These are phyloP conservation scores for Termitomyces sp. DNA, from an alignment of 768 basidiomycete species.

Conservation along the genomic window DNA sequence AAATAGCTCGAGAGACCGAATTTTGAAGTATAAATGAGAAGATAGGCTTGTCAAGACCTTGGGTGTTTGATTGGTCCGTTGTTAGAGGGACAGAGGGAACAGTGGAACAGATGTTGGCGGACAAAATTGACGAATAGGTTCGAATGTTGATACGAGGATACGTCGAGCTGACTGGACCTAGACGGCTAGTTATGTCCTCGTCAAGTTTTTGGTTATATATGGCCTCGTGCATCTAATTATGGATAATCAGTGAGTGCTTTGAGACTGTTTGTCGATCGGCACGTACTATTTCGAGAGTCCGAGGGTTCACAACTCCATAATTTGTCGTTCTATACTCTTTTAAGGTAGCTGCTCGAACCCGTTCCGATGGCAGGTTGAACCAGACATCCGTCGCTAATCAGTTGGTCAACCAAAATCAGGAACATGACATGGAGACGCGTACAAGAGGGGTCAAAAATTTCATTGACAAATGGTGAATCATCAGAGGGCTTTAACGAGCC, in stretches of 20 bases:
- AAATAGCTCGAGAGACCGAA: constrained; percentile 26
- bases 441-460: constrained; percentile 48
- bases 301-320: constrained; percentile 48
- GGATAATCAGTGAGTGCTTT: background rate
- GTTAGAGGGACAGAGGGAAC: background rate
- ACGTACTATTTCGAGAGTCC: constrained; percentile 37
- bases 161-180: constrained; percentile 8
- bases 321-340: constrained; percentile 46
- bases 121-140: constrained; percentile 30
- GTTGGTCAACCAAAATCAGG: background rate
- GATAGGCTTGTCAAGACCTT: background rate
- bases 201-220: constrained; percentile 48
- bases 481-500: constrained; percentile 48
- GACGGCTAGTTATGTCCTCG: constrained; percentile 33
- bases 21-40: constrained; percentile 29
- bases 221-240: constrained; percentile 40
- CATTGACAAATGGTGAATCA: constrained; percentile 49
- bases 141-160: constrained; percentile 31
- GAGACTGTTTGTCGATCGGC: background rate
- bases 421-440: constrained; percentile 12
- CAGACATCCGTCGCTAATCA: constrained; percentile 34
- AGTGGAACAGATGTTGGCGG: constrained; percentile 19
- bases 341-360: constrained; percentile 28
- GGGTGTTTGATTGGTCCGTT: background rate
- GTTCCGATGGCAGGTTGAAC: constrained; percentile 32